A percentile compares a stretch with the other conserved stretches of the same genome.
phyloP scores from a whole-genome alignment of 2,329 filamentous ascomycete genomes.

The Trichoderma cornu-damae region DNA sequence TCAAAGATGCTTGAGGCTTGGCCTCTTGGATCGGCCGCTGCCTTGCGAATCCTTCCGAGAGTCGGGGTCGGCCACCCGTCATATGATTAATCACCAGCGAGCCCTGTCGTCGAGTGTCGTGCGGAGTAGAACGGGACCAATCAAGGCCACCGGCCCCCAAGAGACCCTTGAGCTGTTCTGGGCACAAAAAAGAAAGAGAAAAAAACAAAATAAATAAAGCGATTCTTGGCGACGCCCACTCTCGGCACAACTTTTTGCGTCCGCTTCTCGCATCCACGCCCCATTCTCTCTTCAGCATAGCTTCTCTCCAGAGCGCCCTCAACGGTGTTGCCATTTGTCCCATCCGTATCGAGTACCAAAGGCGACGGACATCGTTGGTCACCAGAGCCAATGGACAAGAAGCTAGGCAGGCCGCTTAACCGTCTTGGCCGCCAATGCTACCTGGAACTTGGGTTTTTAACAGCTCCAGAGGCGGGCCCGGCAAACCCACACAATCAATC shows the following conservation, averaged over 20 bases:
- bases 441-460: not conserved
- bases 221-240: not conserved
- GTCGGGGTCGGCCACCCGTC: not conserved
- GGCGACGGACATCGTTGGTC: not conserved
- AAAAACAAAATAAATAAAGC: no score
- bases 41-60: not conserved
- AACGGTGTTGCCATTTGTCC: not conserved
- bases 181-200: not conserved
- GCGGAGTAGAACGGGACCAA: not conserved
- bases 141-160: not conserved
- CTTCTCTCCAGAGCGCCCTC: not conserved
- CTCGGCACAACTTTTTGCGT: not conserved
- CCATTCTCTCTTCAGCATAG: not conserved
- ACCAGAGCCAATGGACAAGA: not conserved
- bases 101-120: not conserved
- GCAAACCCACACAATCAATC: not conserved
- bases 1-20: conserved; percentile 1
- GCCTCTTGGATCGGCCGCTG: not conserved
- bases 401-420: not conserved
- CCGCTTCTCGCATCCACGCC: not conserved
- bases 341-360: not conserved
- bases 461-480: not conserved
- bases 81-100: not conserved
- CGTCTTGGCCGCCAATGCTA: not conserved
- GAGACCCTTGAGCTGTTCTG: not conserved